Evolutionary conservation across 1,284 basidiomycete species (phyloP), one percentile per base, ranked within the genome.

Genomic region (Trametes sp.): DNA sequence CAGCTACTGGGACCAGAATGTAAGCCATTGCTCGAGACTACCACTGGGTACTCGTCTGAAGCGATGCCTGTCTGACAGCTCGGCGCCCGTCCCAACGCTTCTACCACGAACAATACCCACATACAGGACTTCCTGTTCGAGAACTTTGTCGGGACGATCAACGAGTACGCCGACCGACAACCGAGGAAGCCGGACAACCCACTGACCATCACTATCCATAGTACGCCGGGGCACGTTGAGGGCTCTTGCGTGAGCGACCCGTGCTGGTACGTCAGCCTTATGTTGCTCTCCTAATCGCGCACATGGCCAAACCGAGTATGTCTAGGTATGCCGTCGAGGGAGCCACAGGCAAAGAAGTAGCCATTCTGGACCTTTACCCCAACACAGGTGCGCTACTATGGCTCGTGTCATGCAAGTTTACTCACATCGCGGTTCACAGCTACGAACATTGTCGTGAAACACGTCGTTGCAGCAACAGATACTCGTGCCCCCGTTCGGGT

Each of bases 1-100:
- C 29, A 87, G 85, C 73, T 88, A 88, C 66, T 87, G 84, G 83
- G 85, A 88, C 64, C 85, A 87, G 73, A 78, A 75, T 16, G 83
- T 84, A 68, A 55, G 77, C 69, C 23, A 19, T 24, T 4, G 6
- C 26, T 57, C 9, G n/a, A 21, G 3, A 23, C 4, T 24, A 2
- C 13, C 13, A 13, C 2, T 45, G 24, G 11, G 24, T 8, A 26
- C 4, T 23, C 21, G 14, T 23, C 35, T 42, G 16, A 21, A 19
- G 16, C 26, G n/a, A 13, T 2, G 23, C 2, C 29, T 19, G n/a
- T 31, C 35, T 49, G 21, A 10, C 52, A 68, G 65, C 46, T 56
- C n/a, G 85, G 84, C 3, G 75, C 82, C 3, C 71, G 71, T 21
- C 84, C 85, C 6, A 83, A 81, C 63, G 63, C 74, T 1, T 77